Base-by-base conservation (phyloP, 352 stramenopile genomes). In the Phytophthora chlamydospora region DNA sequence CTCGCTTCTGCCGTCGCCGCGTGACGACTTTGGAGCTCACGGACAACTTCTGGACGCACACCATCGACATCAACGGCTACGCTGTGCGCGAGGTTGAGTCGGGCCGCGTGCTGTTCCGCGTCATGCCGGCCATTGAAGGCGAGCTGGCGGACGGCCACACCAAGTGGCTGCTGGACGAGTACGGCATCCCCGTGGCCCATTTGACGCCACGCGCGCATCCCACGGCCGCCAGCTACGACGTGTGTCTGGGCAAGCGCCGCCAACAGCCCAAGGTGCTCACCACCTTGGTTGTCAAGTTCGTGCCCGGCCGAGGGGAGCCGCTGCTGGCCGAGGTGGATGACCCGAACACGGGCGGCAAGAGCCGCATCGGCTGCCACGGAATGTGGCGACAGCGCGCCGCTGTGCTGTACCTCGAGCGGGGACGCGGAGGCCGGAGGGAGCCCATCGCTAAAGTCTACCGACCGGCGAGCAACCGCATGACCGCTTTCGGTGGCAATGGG, bases 111-210 rank as follows among this genome's bases (percentile, higher is more conserved):
- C 17, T 82, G 32, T 76, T 79, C 49, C 70, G 66, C 19, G 57
- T 82, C 7, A 47, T 73, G 62, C 62, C 62, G 0, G 27, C 53
- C 0, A 62, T 76, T 24, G 66, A 73, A 5, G 67, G 59, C 3
- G 58, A 68, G 51, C 13, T 31, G 10, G 50, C 49, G 33, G 58
- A 73, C 39, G 63, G 55, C 10, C 43, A 27, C 19, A 75, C 64
- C 29, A 75, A 75, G 57, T 82, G 73, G 73, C 59, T 82, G 8
- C 32, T 82, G 44, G 73, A 81, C 58, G 63, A 68, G 39, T 78
- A 76, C 49, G 68, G 65, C 34, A 68, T 76, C 53, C 50, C 69
- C 6, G 58, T 76, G 36, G 73, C 62, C 16, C 66, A 77, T 12
- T 48, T 78, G 31, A 66, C 43, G 4, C 58, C 56, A 16, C 32